phyloP scores from a whole-genome alignment of 2,329 filamentous ascomycete species.

The Microdochium bolleyi region DNA sequence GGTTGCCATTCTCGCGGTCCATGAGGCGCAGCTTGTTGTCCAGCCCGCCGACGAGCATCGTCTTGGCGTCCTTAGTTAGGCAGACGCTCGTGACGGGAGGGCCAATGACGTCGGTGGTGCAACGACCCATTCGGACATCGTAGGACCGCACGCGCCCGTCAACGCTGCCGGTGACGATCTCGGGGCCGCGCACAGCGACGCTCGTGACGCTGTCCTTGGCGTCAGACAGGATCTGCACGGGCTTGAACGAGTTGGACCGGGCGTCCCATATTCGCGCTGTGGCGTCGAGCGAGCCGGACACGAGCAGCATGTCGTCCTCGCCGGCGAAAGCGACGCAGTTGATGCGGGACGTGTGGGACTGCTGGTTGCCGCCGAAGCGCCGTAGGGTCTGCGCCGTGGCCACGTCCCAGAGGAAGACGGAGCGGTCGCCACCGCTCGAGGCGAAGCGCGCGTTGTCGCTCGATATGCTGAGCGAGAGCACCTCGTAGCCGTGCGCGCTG shows the following conservation, averaged over 20 bases:
- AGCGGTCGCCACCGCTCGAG: constrained; percentile 82
- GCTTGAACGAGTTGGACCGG: constrained; percentile 43
- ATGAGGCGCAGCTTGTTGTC: constrained; percentile 74
- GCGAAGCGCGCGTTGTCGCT: constrained; percentile 77
- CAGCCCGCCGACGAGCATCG: constrained; percentile 65
- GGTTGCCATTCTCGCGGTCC: constrained; percentile 66
- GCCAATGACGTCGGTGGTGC: constrained; percentile 63
- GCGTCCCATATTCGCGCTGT: constrained; percentile 72
- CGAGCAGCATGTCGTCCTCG: constrained; percentile 63
- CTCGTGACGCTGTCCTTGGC: constrained; percentile 61
- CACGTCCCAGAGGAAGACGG: constrained; percentile 93
- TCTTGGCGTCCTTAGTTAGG: constrained; percentile 64
- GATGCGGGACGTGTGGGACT: constrained; percentile 63
- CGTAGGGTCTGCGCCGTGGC: constrained; percentile 68
- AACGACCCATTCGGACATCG: constrained; percentile 69
- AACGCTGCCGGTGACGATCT: constrained; percentile 70
- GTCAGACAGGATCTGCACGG: constrained; percentile 66
- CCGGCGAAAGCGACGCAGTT: constrained; percentile 77
- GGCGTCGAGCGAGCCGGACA: constrained; percentile 68
- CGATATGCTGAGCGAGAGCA: constrained; percentile 71
- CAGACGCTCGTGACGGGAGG: constrained; percentile 67
- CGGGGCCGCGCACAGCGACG: constrained; percentile 37
- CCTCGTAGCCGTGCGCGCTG: constrained; percentile 82
- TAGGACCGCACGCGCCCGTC: constrained; percentile 78
- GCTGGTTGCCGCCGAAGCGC: constrained; percentile 55